A percentile compares a stretch with the other conserved stretches of the same genome.
Conservation (phyloP, 768 basidiomycete species). For the Hypholoma fasciculare region DNA sequence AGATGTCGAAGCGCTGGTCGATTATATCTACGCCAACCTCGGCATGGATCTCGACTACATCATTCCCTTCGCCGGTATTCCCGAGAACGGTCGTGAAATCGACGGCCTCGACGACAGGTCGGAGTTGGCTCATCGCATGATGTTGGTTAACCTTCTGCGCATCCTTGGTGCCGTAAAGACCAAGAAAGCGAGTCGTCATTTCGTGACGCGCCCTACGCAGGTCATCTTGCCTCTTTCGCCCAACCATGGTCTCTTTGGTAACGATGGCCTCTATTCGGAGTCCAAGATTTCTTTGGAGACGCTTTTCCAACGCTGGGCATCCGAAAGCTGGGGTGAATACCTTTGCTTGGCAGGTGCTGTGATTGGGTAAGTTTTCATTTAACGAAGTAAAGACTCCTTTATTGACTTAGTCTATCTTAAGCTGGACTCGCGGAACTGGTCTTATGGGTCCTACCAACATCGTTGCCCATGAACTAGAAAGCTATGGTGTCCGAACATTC, state of each 20-base stretch:
- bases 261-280: constrained; percentile 97
- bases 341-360: constrained; percentile 97
- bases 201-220: constrained; percentile 97
- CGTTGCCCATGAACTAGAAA: constrained; percentile 91
- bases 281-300: constrained; percentile 98
- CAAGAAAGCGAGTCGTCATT: constrained; percentile 96
- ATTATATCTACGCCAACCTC: constrained; percentile 95
- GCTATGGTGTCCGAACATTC: constrained; percentile 94
- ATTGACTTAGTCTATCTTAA: constrained; percentile 6
- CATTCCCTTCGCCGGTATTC: constrained; percentile 96
- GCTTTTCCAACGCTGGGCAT: constrained; percentile 96
- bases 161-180: constrained; percentile 96
- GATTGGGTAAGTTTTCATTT: constrained; percentile 69
- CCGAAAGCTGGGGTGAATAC: constrained; percentile 99
- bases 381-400: neutral
- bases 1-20: constrained; percentile 96
- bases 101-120: constrained; percentile 97
- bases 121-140: constrained; percentile 97
- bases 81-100: constrained; percentile 98
- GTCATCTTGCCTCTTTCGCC: constrained; percentile 97
- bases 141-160: constrained; percentile 96
- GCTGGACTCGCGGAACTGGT: constrained; percentile 98
- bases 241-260: constrained; percentile 97
- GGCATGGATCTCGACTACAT: constrained; percentile 98
- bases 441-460: constrained; percentile 95